phyloP scores from a whole-genome alignment of 352 stramenopile species.

The Phytophthora fragariae region DNA sequence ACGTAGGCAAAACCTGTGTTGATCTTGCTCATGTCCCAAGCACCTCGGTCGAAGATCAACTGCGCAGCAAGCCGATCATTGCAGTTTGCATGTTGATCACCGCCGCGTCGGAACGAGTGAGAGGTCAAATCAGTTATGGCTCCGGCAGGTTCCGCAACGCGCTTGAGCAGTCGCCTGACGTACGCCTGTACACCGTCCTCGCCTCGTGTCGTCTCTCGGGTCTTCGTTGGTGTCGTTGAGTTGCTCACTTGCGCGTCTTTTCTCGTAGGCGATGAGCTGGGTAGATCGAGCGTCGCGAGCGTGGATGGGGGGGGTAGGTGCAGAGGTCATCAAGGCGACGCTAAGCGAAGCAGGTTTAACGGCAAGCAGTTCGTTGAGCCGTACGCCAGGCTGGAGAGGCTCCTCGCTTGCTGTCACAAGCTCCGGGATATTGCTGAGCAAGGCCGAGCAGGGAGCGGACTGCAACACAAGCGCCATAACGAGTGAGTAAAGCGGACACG shows the following conservation, averaged over 20 bases:
- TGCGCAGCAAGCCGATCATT: constrained; percentile 17
- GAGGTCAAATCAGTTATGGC: constrained; percentile 28
- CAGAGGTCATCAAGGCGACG: not conserved
- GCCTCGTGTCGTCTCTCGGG: not conserved
- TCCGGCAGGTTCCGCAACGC: not conserved
- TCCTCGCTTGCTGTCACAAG: not conserved
- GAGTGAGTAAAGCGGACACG: constrained; percentile 19
- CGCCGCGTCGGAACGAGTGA: constrained; percentile 37
- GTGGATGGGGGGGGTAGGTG: too few species aligned
- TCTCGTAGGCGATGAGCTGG: too few species aligned
- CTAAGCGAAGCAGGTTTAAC: not conserved
- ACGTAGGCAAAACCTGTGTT: constrained; percentile 43
- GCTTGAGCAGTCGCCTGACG: constrained; percentile 26
- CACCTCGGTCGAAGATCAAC: constrained; percentile 44
- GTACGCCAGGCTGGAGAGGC: not conserved
- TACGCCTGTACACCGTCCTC: not conserved
- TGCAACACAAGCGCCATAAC: constrained; percentile 30
- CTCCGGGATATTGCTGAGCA: constrained; percentile 26
- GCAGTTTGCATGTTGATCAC: constrained; percentile 33
- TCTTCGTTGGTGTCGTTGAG: too few species aligned
- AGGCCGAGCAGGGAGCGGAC: not conserved
- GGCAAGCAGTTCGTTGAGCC: not conserved
- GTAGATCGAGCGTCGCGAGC: too few species aligned
- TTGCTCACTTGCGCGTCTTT: too few species aligned
- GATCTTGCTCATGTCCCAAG: constrained; percentile 38